A percentile compares a stretch with the other conserved stretches of the same genome.
phyloP scores from a whole-genome alignment of 768 basidiomycete species.

The Hirschioporus abietinus region DNA sequence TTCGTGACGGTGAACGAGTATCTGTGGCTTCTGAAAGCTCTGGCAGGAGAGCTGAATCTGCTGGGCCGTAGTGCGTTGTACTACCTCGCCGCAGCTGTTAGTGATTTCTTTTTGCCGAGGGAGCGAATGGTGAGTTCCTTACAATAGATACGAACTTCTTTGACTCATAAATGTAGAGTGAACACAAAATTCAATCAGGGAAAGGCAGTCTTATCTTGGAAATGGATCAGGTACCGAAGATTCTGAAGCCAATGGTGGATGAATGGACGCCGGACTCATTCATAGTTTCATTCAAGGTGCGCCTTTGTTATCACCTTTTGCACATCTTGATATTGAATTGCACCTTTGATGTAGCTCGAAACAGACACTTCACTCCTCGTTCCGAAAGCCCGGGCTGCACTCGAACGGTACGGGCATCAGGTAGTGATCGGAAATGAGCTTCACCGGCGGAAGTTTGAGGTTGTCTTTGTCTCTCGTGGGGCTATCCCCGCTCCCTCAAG shows the following conservation, averaged over 20 bases:
- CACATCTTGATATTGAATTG: background rate
- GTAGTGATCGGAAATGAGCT: conserved; percentile 96
- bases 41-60: conserved; percentile 71
- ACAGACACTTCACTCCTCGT: conserved; percentile 80
- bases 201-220: conserved; percentile 91
- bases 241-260: conserved; percentile 86
- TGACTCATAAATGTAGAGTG: conserved; percentile 49
- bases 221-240: conserved; percentile 99
- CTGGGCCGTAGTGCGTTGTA: conserved; percentile 77
- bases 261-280: conserved; percentile 92
- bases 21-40: conserved; percentile 81
- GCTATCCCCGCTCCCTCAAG: conserved; percentile 13
- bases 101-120: conserved; percentile 93
- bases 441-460: conserved; percentile 85
- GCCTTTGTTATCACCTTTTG: conserved; percentile 8
- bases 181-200: conserved; percentile 98
- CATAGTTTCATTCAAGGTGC: conserved; percentile 95
- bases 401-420: conserved; percentile 94
- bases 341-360: conserved; percentile 63
- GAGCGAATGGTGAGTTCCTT: conserved; percentile 69
- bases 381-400: conserved; percentile 83
- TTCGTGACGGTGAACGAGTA: conserved; percentile 97
- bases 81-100: conserved; percentile 96
- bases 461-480: conserved; percentile 77
- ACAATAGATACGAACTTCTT: background rate